Evolutionary conservation across 306 rosid genomes (phyloP), one percentile per base, ranked within the genome.

Genomic region (Cucurbita pepo): DNA sequence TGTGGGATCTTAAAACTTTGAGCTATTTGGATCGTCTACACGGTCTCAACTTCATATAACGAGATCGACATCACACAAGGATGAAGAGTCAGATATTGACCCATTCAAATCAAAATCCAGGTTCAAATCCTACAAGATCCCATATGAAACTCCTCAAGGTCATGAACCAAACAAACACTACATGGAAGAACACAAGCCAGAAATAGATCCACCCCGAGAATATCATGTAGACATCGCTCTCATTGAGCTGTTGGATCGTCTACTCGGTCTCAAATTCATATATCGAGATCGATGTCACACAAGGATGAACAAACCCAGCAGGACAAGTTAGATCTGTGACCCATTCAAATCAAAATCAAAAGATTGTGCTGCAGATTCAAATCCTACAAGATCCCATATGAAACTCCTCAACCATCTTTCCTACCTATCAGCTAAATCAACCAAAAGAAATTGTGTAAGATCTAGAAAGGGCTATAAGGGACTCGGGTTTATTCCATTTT

Each of bases 131-230:
- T 69, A 51, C 13, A 69, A 34, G 30, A 47, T 67, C 43, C 25
- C 5, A 19, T 5, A n/a, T 21, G 55, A 44, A 66, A 44, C 30
- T 10, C 8, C 38, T 21, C 52, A 66, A 66, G 9, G 54, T 43
- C 71, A 65, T 65, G 38, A 65, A 43, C 71, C 70, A 63, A 63
- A 44, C 71, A 65, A 44, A 65, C 71, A 65, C 44, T 44, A 41
- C 50, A 41, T 44, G 50, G 18, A 56, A 37, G 38, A 21, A 30
- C 64, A 59, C 12, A n/a, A 65, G 30, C 5, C 3, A 22, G 54
- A 48, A 25, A 14, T 69, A 69, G 56, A 69, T 69, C 48, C 73
- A 47, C 43, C 43, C 72, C 4, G 5, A 66, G 55, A 34, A 44
- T 62, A 64, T 5, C 36, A 11, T 36, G 45, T 15, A 67, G 10